Evolutionary conservation across 371 early-diverging fungal genomes (phyloP).

Genomic region (Batkoa obscura): DNA sequence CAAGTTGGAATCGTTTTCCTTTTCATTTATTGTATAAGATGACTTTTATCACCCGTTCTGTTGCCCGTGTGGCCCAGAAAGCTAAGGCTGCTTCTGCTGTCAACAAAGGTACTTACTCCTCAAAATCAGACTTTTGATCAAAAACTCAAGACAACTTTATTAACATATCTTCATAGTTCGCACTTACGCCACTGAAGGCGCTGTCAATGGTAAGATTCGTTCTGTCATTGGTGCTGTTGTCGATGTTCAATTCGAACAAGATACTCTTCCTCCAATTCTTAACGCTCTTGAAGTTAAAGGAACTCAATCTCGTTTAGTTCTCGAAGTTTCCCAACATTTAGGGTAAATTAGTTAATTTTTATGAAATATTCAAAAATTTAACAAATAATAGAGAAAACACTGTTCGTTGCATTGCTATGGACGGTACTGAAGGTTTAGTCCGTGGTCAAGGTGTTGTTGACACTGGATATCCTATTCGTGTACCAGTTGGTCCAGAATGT

Average conservation of each 20-base stretch:
- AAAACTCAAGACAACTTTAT: neutral
- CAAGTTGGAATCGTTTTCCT: too few species aligned
- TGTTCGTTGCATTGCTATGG: slow-evolving; percentile 98
- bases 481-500: slow-evolving; percentile 90
- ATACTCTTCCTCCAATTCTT: slow-evolving; percentile 81
- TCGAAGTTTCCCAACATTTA: slow-evolving; percentile 93
- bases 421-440: slow-evolving; percentile 82
- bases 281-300: slow-evolving; percentile 90
- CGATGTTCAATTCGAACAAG: slow-evolving; percentile 90
- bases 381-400: slow-evolving; percentile 91
- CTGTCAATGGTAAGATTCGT: slow-evolving; percentile 39
- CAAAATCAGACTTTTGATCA: neutral
- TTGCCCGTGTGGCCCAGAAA: neutral
- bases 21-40: too few species aligned
- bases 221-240: slow-evolving; percentile 96
- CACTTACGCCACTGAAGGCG: slow-evolving; percentile 17
- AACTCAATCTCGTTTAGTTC: slow-evolving; percentile 73
- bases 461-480: slow-evolving; percentile 84
- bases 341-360: slow-evolving; percentile 19
- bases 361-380: neutral
- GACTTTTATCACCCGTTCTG: slow-evolving; percentile 2
- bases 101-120: neutral
- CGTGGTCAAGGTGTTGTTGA: slow-evolving; percentile 91
- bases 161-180: slow-evolving; percentile 14
- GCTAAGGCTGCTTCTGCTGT: neutral